Evolutionary conservation across 495 filamentous ascomycete genomes (phyloP), one percentile per base, ranked within the genome.

Genomic region (Aspergillus hancockii): DNA sequence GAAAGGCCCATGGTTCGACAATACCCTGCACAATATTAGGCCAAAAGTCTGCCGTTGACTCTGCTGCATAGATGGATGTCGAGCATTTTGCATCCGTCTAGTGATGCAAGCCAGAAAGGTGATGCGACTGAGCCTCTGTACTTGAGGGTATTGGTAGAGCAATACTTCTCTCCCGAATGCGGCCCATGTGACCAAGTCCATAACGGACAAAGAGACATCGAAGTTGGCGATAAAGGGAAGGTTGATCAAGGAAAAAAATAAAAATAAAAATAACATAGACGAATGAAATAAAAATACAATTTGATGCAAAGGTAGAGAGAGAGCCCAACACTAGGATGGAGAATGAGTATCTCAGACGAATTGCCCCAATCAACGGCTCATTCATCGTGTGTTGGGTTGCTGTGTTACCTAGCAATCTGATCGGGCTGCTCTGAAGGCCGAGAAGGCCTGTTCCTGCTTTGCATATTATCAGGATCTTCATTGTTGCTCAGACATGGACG

Each of bases 31-130:
- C 31, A 19, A 25, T n/a, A 56, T 43, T 21, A 47, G 43, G 16
- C 43, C 10, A 23, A 23, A 3, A 23, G 19, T 19, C 13, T 6
- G n/a, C 38, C 8, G 41, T 32, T 50, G 54, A 60, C 55, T 53
- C 60, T 58, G 45, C 50, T 58, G 50, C 50, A 40, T 19, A 49
- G 43, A 34, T 23, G 53, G 52, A 66, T 63, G 57, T 66, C 57
- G 46, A 66, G 57, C 51, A 66, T 58, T 36, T 32, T 66, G 63
- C 63, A 63, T 66, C 32, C 58, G 54, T 30, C 58, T 58, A 58
- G 50, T 50, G 40, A 51, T 52, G 36, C 36, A 54, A 54, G 49
- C 23, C 28, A 56, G 22, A 47, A 43, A 34, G 22, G 10, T 38
- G 34, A 10, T 32, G 14, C 2, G 43, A 22, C 43, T 10, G 19